These are phyloP conservation scores for Nephromyces sp. DNA, from an alignment of 169 alveolate genomes.

Conservation along the genomic window DNA sequence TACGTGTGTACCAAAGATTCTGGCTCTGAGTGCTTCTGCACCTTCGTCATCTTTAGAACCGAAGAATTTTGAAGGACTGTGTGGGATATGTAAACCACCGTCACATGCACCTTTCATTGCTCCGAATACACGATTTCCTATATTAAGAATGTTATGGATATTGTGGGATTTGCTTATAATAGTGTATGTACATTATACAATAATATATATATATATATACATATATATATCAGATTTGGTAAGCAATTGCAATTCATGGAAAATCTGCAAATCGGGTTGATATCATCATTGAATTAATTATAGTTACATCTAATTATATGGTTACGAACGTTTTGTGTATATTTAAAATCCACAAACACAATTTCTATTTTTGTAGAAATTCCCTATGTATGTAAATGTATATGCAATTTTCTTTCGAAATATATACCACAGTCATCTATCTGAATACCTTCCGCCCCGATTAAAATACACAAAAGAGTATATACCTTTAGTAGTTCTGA, in stretches of 20 bases:
- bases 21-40: conserved; percentile 93
- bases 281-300: too few relatives aligned
- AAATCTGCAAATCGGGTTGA: too few relatives aligned
- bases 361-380: too few relatives aligned
- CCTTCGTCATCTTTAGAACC: conserved; percentile 81
- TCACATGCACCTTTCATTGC: conserved; percentile 99
- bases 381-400: too few relatives aligned
- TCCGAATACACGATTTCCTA: conserved; percentile 98
- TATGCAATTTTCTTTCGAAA: too few relatives aligned
- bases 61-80: conserved; percentile 96
- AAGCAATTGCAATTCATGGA: too few relatives aligned
- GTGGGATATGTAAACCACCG: conserved; percentile 99
- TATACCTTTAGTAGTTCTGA: conserved; percentile 86
- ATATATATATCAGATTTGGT: not conserved
- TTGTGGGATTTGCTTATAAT: not conserved
- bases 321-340: too few relatives aligned
- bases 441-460: too few relatives aligned
- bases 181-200: not conserved
- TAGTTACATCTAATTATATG: too few relatives aligned
- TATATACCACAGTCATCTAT: too few relatives aligned
- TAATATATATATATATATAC: not conserved
- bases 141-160: not conserved
- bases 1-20: conserved; percentile 95
- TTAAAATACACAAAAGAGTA: too few relatives aligned
- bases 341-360: too few relatives aligned